These are phyloP conservation scores for Sporormia fimetaria DNA, from an alignment of 495 filamentous ascomycete species.

Conservation along the genomic window DNA sequence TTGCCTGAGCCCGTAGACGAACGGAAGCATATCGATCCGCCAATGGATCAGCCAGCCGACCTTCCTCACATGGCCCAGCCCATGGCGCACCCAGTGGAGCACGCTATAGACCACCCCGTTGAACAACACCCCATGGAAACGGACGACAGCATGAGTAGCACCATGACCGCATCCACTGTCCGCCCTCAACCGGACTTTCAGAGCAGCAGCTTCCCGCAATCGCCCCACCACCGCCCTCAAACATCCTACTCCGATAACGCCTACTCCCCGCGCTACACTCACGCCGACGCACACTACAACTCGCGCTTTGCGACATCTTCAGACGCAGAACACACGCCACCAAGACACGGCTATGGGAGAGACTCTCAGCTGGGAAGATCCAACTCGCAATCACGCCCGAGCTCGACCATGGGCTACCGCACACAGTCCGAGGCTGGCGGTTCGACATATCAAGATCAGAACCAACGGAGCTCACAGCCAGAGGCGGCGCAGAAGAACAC, in stretches of 20 bases:
- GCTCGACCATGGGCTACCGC: conserved; percentile 9
- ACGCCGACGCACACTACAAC: conserved; percentile 23
- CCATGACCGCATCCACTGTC: conserved; percentile 32
- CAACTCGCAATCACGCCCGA: conserved; percentile 22
- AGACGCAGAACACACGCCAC: conserved; percentile 25
- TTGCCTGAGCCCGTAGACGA: too few relatives aligned
- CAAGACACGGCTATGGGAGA: conserved; percentile 15
- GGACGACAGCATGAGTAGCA: conserved; percentile 33
- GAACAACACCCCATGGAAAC: conserved; percentile 24
- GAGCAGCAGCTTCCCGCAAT: conserved; percentile 10
- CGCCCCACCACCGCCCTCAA: conserved; percentile 28
- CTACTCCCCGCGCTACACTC: conserved; percentile 28
- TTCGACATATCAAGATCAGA: conserved; percentile 28
- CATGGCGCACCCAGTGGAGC: too few relatives aligned
- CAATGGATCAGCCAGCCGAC: too few relatives aligned
- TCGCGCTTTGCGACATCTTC: conserved; percentile 24
- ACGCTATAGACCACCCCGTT: too few relatives aligned
- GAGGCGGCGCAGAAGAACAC: conserved; percentile 49
- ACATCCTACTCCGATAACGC: conserved; percentile 36
- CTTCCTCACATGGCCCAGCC: too few relatives aligned
- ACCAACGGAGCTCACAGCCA: conserved; percentile 26
- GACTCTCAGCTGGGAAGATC: conserved; percentile 18
- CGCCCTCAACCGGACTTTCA: conserved; percentile 22
- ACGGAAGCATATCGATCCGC: too few relatives aligned
- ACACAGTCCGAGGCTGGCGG: conserved; percentile 15